These are phyloP conservation scores for Chloranthus sessilifolius DNA, from an alignment of 164 flowering plant genomes.

Conservation along the genomic window DNA sequence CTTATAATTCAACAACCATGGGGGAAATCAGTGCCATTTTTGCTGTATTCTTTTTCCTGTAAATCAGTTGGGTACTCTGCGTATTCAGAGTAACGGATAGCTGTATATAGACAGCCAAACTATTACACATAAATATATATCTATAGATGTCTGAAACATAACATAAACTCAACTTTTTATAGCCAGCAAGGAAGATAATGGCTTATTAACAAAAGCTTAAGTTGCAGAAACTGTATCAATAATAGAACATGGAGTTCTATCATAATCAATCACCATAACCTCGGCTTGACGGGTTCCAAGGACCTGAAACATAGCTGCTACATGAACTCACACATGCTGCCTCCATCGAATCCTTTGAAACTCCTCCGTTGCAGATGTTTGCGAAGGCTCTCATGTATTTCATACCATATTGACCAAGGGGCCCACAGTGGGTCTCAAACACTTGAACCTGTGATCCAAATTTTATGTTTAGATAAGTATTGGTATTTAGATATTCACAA, in stretches of 20 bases:
- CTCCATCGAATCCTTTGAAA: conserved; percentile 40
- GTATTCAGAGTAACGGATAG: no score
- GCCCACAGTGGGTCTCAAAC: conserved; percentile 74
- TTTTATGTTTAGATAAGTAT: no score
- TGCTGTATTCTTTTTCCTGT: no score
- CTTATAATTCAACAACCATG: no score
- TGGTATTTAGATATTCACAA: no score
- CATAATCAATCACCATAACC: conserved; percentile 58
- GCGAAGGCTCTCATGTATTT: conserved; percentile 94
- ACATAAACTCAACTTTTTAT: background rate
- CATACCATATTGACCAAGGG: conserved; percentile 87
- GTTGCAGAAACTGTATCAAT: background rate
- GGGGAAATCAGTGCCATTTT: no score
- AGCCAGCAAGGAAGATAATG: background rate
- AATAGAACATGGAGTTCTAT: background rate
- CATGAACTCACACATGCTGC: conserved; percentile 55
- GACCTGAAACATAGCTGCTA: conserved; percentile 12
- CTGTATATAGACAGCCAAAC: no score
- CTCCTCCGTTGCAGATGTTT: conserved; percentile 69
- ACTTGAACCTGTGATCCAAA: conserved; percentile 41
- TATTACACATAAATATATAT: no score
- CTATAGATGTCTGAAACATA: background rate
- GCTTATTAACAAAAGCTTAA: background rate
- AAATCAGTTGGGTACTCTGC: no score
- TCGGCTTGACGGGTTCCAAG: conserved; percentile 34